Percentiles rank a stretch among this genome's conserved stretches.
These are phyloP conservation scores for Erythrophleum ivorense DNA, from an alignment of 331 rosid species.

Conservation along the genomic window DNA sequence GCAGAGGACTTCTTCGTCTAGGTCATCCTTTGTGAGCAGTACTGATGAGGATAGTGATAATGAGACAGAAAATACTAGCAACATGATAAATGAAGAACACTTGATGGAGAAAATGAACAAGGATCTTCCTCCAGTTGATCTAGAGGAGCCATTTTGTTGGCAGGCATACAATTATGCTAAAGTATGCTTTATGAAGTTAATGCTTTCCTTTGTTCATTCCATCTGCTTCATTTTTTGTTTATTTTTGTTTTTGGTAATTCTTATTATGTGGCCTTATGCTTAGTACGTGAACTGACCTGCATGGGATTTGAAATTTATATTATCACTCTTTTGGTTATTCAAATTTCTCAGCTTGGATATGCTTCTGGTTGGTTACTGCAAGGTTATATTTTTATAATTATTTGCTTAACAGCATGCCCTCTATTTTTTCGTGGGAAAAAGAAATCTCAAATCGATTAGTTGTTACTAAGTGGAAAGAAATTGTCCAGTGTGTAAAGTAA, in stretches of 20 bases:
- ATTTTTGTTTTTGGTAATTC: slow-evolving; percentile 28
- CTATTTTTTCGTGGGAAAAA: background rate
- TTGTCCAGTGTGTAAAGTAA: background rate
- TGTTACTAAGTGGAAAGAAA: background rate
- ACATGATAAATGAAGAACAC: slow-evolving; percentile 79
- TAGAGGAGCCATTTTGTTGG: slow-evolving; percentile 99
- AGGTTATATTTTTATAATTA: background rate
- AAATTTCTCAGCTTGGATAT: slow-evolving; percentile 14
- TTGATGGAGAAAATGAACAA: slow-evolving; percentile 88
- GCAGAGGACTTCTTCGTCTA: slow-evolving; percentile 54
- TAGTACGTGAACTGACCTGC: slow-evolving; percentile 4
- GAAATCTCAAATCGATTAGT: background rate
- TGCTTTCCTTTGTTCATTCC: slow-evolving; percentile 25
- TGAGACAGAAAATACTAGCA: slow-evolving; percentile 74
- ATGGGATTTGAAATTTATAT: slow-evolving; percentile 6
- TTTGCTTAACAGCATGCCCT: background rate
- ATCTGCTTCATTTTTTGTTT: slow-evolving; percentile 26
- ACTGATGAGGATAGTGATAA: slow-evolving; percentile 81
- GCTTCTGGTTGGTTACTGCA: background rate
- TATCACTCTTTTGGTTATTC: background rate
- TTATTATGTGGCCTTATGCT: slow-evolving; percentile 31
- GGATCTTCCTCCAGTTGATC: slow-evolving; percentile 92
- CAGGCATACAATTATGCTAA: slow-evolving; percentile 93
- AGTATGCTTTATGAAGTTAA: slow-evolving; percentile 48
- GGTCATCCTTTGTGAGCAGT: slow-evolving; percentile 50